These are phyloP conservation scores for Crithidia mellificae DNA, from an alignment of 208 protist genomes.

Conservation along the genomic window DNA sequence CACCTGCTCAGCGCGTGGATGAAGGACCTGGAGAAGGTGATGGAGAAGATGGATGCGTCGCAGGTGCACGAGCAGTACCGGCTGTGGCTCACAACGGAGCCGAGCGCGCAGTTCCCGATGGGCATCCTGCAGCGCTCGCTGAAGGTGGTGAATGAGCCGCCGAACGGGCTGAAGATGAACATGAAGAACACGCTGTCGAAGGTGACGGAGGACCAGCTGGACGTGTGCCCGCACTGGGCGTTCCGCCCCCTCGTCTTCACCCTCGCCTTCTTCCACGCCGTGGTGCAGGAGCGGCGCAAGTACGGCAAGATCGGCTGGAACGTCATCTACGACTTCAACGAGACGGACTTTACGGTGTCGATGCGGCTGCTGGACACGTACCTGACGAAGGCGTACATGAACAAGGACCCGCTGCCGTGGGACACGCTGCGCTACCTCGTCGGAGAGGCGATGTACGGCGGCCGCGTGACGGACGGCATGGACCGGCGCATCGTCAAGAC, in stretches of 20 bases:
- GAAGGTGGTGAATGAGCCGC: slow-evolving; percentile 99
- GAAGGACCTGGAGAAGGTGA: slow-evolving; percentile 97
- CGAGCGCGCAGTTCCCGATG: slow-evolving; percentile 97
- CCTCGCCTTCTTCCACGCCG: slow-evolving; percentile 98
- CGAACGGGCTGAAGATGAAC: slow-evolving; percentile 98
- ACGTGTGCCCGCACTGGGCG: slow-evolving; percentile 93
- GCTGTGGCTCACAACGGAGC: slow-evolving; percentile 99
- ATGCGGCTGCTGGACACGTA: slow-evolving; percentile 97
- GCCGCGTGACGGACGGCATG: slow-evolving; percentile 97
- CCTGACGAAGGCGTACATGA: slow-evolving; percentile 95
- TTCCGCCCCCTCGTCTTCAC: slow-evolving; percentile 98
- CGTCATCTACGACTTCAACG: slow-evolving; percentile 99
- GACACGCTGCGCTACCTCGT: slow-evolving; percentile 98
- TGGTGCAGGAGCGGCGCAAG: slow-evolving; percentile 98
- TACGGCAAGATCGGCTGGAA: slow-evolving; percentile 99
- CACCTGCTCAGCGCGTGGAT: slow-evolving; percentile 98
- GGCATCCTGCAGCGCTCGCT: slow-evolving; percentile 97
- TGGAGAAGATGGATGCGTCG: slow-evolving; percentile 95
- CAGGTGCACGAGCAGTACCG: slow-evolving; percentile 97
- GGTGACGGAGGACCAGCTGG: slow-evolving; percentile 95
- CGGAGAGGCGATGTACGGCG: slow-evolving; percentile 99
- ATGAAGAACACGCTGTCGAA: slow-evolving; percentile 97
- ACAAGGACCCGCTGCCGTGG: slow-evolving; percentile 97
- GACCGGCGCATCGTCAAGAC: slow-evolving; percentile 98
- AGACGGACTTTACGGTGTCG: slow-evolving; percentile 98